These are phyloP conservation scores for Xylaria sp. DNA, from an alignment of 2,329 filamentous ascomycete genomes.

Conservation along the genomic window DNA sequence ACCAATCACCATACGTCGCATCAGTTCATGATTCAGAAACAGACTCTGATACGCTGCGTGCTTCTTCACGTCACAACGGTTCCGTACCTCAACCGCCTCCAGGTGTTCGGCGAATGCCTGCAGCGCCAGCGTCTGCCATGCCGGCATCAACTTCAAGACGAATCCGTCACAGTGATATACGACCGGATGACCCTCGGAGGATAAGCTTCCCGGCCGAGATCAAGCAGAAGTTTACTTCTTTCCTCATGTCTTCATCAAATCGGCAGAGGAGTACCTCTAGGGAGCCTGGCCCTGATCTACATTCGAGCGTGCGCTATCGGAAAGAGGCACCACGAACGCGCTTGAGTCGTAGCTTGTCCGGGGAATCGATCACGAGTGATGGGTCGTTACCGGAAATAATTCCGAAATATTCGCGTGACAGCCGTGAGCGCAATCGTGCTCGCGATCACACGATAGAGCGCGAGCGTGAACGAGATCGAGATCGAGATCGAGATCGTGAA, in stretches of 20 bases:
- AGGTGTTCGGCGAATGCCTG: slow-evolving; percentile 41
- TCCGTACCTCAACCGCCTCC: slow-evolving; percentile 39
- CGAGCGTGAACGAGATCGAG: slow-evolving; percentile 40
- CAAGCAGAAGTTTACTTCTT: slow-evolving; percentile 44
- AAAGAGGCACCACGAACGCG: slow-evolving; percentile 42
- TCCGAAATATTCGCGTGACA: slow-evolving; percentile 41
- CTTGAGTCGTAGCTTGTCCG: slow-evolving; percentile 45
- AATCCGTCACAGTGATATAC: slow-evolving; percentile 41
- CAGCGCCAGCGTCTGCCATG: slow-evolving; percentile 35
- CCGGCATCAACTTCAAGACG: slow-evolving; percentile 38
- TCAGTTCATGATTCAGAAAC: slow-evolving; percentile 43
- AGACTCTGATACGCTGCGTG: slow-evolving; percentile 40
- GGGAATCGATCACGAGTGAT: slow-evolving; percentile 46
- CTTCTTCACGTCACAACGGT: slow-evolving; percentile 39
- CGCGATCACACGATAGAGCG: slow-evolving; percentile 40
- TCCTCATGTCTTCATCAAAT: slow-evolving; percentile 44
- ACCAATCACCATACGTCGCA: slow-evolving; percentile 42
- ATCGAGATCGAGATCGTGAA: slow-evolving; percentile 39
- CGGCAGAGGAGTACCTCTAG: slow-evolving; percentile 49
- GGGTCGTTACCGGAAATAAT: slow-evolving; percentile 44
- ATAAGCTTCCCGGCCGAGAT: slow-evolving; percentile 46
- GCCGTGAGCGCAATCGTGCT: slow-evolving; percentile 44
- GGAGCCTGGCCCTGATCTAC: slow-evolving; percentile 37
- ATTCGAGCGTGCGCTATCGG: slow-evolving; percentile 40
- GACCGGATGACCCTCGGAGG: slow-evolving; percentile 43